Base-by-base conservation (phyloP, 139 green algal species). In the Chlamydomonas incerta region DNA sequence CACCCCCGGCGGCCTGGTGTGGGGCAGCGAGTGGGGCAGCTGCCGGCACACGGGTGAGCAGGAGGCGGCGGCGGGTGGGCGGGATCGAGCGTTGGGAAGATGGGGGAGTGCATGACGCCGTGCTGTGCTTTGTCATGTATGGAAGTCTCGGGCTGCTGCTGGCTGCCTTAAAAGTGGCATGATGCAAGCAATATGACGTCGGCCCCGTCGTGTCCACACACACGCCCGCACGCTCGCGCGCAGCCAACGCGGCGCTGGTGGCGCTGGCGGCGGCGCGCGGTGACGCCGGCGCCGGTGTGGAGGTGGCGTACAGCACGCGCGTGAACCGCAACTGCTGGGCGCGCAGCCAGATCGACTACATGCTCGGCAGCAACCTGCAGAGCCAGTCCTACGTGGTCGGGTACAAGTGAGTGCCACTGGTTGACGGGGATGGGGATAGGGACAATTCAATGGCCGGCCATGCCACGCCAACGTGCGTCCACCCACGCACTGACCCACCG, bases 1-100 rank as follows among this genome's bases (percentile, higher is more conserved):
- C 9, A 91, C 90, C 26, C 15, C 60, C 29, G 88, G 92, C 31
- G 88, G 92, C 62, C 83, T 93, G 60, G 60, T 87, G 24, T 93
- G 88, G 88, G 52, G 70, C 50, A 73, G 33, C 60, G 33, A 72
- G 20, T 93, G 89, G 88, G 71, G 90, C 34, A 91, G 81, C 83
- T 46, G 62, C 33, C 73, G 81, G 17, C 79, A 91, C 13, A 41
- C 81, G 18, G 77, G 75, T 82, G 60, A n/a, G 57, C 20, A n/a
- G n/a, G n/a, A n/a, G n/a, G n/a, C n/a, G n/a, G n/a, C n/a, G n/a
- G n/a, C n/a, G n/a, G n/a, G n/a, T n/a, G n/a, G n/a, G n/a, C n/a
- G n/a, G n/a, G n/a, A n/a, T n/a, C n/a, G n/a, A n/a, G n/a, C n/a
- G n/a, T n/a, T n/a, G n/a, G n/a, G n/a, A n/a, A n/a, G n/a, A n/a